phyloP scores from a whole-genome alignment of 1,139 yeast species.

The Blastobotrys apis region DNA sequence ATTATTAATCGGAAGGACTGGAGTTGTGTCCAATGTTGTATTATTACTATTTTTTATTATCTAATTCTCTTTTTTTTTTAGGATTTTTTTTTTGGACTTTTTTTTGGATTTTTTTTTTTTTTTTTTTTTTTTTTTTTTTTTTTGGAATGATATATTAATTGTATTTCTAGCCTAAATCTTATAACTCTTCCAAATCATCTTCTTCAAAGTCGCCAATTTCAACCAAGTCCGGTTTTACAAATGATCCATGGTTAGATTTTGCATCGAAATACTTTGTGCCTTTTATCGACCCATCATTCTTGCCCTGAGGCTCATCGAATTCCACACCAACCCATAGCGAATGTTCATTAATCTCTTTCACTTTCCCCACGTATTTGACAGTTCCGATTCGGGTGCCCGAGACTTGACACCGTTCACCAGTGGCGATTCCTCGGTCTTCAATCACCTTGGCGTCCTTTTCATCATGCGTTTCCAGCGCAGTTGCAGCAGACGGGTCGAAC shows the following conservation, averaged over 20 bases:
- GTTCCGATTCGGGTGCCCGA: slow-evolving; percentile 62
- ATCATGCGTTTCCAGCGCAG: slow-evolving; percentile 19
- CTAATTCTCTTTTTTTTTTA: neutral
- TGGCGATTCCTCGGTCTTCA: slow-evolving; percentile 35
- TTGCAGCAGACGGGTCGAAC: slow-evolving; percentile 53
- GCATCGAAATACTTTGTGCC: slow-evolving; percentile 63
- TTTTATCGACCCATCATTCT: slow-evolving; percentile 72
- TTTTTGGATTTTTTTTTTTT: neutral
- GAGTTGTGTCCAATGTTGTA: too few relatives aligned
- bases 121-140: too few relatives aligned
- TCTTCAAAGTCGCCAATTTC: slow-evolving; percentile 38
- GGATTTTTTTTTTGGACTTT: too few relatives aligned
- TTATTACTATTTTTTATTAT: too few relatives aligned
- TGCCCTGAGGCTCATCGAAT: slow-evolving; percentile 59
- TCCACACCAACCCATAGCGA: slow-evolving; percentile 73
- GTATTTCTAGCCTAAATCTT: neutral
- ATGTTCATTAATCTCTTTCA: slow-evolving; percentile 48
- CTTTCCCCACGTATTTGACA: slow-evolving; percentile 62
- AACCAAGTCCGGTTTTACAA: slow-evolving; percentile 37
- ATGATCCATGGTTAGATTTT: slow-evolving; percentile 48
- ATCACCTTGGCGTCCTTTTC: slow-evolving; percentile 31
- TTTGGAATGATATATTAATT: too few relatives aligned
- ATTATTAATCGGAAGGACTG: too few relatives aligned
- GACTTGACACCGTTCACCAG: slow-evolving; percentile 38
- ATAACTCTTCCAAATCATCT: slow-evolving; percentile 23